phyloP scores from a whole-genome alignment of 1,139 yeast genomes.

The Taphrina pruni region DNA sequence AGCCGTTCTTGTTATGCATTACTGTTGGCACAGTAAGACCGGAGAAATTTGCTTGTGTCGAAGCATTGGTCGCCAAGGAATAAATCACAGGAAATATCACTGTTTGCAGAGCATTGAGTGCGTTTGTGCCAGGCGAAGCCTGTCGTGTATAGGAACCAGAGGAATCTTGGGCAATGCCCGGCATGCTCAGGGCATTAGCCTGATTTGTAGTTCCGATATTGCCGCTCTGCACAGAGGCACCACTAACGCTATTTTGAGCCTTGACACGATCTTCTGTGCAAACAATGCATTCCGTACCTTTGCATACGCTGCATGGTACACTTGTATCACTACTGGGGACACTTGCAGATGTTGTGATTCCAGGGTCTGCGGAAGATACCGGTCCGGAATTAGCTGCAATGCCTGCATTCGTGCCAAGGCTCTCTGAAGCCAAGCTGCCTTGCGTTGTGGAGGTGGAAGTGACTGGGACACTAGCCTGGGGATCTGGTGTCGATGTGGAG shows the following conservation, averaged over 20 bases:
- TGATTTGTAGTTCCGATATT: background rate
- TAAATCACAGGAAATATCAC: background rate
- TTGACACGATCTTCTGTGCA: conserved; percentile 16
- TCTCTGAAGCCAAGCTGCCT: background rate
- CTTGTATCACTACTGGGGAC: background rate
- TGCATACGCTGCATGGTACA: conserved; percentile 24
- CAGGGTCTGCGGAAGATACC: background rate
- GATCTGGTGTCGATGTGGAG: background rate
- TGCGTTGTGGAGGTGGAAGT: background rate
- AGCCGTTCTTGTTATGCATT: background rate
- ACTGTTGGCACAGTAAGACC: background rate
- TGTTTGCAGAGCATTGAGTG: background rate
- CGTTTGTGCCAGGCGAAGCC: background rate
- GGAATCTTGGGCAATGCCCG: background rate
- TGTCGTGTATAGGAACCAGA: background rate
- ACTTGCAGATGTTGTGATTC: background rate
- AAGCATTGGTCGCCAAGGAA: background rate
- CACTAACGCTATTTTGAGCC: conserved; percentile 2
- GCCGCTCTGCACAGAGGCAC: background rate
- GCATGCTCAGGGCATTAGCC: background rate
- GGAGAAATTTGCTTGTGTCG: background rate
- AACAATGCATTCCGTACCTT: conserved; percentile 27
- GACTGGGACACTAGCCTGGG: background rate
- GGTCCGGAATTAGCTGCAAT: background rate
- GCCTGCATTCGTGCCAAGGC: background rate